These are phyloP conservation scores for Omphalotus guepiniiformis DNA, from an alignment of 768 basidiomycete genomes.

Conservation along the genomic window DNA sequence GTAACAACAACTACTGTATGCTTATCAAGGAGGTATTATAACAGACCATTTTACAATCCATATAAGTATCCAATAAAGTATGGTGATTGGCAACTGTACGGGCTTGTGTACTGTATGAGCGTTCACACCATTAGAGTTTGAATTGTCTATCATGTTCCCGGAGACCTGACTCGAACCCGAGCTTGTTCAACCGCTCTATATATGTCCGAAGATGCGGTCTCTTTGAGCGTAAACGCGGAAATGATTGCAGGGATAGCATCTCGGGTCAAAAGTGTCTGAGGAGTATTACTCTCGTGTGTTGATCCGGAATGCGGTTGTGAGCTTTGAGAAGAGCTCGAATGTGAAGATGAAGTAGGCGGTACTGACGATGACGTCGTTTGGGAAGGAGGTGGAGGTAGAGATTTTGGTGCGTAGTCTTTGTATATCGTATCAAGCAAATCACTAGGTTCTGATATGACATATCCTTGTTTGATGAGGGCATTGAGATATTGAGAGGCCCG, in stretches of 20 bases:
- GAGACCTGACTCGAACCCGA: not conserved
- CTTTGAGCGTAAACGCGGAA: constrained; percentile 39
- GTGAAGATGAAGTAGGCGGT: not conserved
- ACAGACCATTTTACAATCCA: too few species aligned
- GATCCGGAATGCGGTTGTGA: not conserved
- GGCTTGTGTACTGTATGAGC: too few species aligned
- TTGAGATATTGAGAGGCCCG: constrained; percentile 67
- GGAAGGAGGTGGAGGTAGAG: constrained; percentile 8
- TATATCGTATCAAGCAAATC: constrained; percentile 57
- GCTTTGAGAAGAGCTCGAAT: constrained; percentile 1
- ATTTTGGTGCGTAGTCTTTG: constrained; percentile 18
- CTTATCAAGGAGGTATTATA: too few species aligned
- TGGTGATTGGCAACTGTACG: too few species aligned
- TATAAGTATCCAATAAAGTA: too few species aligned
- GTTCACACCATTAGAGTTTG: too few species aligned
- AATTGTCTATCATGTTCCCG: too few species aligned
- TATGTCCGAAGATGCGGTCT: constrained; percentile 44
- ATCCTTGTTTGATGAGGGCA: constrained; percentile 49
- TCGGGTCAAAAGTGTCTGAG: constrained; percentile 40
- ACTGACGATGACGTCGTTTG: constrained; percentile 8
- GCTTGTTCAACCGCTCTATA: constrained; percentile 66
- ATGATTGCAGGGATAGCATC: constrained; percentile 53
- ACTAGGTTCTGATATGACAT: constrained; percentile 54
- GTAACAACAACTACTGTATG: too few species aligned
- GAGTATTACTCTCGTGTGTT: not conserved